Base-by-base conservation (phyloP, 257 asterid species). In the Fraxinus excelsior region DNA sequence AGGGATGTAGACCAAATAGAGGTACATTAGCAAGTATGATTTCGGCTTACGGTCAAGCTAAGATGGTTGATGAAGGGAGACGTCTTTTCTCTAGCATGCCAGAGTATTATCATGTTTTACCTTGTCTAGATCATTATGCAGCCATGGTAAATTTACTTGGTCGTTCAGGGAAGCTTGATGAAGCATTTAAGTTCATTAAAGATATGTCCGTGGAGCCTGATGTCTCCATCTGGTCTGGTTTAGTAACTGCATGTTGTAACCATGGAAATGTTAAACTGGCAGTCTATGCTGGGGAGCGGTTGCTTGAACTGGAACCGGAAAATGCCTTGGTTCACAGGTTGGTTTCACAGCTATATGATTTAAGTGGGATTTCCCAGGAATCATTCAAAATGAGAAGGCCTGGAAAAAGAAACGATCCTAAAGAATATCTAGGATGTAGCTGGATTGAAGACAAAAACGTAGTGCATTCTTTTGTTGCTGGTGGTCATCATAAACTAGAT, bases 91-190 rank as follows among this genome's bases (percentile, higher is more conserved):
- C 76, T 71, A 69, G 81, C 34, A 91, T 93, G 92, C 74, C 71
- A 5, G 84, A 88, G 60, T 86, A 88, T 71, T 88, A 84, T 80
- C 78, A 73, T 44, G 85, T 88, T 78, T 65, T 70, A 19, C 95
- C 96, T 10, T 71, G 84, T 80, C 76, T 90, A 73, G 96, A 90
- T 67, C 98, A 90, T 81, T 90, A 82, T 71, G 86, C 79, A 28
- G 96, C 95, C 32, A 89, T 91, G 97, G 86, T 91, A 42, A 81
- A 84, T 81, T 75, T 93, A 76, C 85, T 80, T 58, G 97, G 98
- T 25, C 96, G 91, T 38, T 89, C 95, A 9, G 95, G 96, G 75
- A 82, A 76, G 86, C 88, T 93, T 35, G 91, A 91, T 72, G 90
- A 89, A 81, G 97, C 93, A 40, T 73, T 82, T 71, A 83, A 88